Base-by-base conservation (phyloP, 176 grass and related monocot genomes). In the Calamus simplicifolius region DNA sequence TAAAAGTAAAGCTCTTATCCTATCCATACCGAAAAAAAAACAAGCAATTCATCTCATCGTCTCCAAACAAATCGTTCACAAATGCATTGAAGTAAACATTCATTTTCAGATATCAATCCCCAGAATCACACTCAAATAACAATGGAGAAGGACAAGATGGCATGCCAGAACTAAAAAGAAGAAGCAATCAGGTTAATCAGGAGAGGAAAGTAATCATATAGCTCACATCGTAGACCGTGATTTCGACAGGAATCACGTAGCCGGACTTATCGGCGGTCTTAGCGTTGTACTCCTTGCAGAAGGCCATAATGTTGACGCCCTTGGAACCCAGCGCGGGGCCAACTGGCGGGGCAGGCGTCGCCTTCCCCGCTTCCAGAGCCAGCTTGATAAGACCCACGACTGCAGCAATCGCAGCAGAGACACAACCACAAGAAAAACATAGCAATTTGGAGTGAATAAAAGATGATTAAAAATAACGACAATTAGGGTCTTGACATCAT, bases 271-370 rank as follows among this genome's bases (percentile, higher is more conserved):
- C 93, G 2, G 93, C 87, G 21, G 93, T 97, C 82, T 75, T 97
- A 60, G 93, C 93, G 76, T 97, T 91, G 60, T 97, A 97, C 51
- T 97, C 93, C 78, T 97, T 97, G 79, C 87, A 97, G 65, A 97
- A 97, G 16, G 75, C 55, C 93, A 97, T 97, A 51, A 97, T 97
- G 54, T 97, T 97, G 50, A 97, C 93, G 28, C 93, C 93, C 81
- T 88, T 91, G 29, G 93, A 84, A 72, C 93, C 93, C 14, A 97
- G 75, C 5, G 93, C 93, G 16, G 93, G 93, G 1, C 93, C 93
- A 12, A 97, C 93, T 3, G 87, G 93, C 25, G 93, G 93, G 48
- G 93, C 93, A 28, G 93, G 93, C 25, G 92, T 97, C 66, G 92
- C 92, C 81, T 97, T 97, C 54, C 87, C 92, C 27, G 92, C 92